These are phyloP conservation scores for Apiotrichum brassicae DNA, from an alignment of 1,284 basidiomycete genomes.

Conservation along the genomic window DNA sequence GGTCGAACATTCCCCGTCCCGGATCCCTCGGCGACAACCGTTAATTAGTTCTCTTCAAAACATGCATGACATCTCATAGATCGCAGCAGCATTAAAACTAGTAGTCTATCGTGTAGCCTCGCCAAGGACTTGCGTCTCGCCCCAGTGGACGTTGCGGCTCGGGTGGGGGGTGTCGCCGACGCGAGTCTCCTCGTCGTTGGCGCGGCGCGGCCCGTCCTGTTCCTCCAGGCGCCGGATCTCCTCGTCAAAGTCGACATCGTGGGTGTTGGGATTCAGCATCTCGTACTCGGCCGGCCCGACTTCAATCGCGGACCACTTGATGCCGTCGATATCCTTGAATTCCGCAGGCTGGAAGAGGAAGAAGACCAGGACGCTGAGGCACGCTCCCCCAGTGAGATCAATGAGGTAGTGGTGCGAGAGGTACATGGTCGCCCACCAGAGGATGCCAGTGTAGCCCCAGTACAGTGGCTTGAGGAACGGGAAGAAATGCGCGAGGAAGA, in stretches of 20 bases:
- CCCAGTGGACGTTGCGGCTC: slow-evolving; percentile 35
- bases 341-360: slow-evolving; percentile 80
- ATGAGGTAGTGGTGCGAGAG: slow-evolving; percentile 96
- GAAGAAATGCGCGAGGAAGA: slow-evolving; percentile 95
- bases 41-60: neutral
- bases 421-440: slow-evolving; percentile 99
- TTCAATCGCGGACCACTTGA: slow-evolving; percentile 36
- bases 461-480: slow-evolving; percentile 59
- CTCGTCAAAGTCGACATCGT: slow-evolving; percentile 41
- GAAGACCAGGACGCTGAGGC: slow-evolving; percentile 79
- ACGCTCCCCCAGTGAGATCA: slow-evolving; percentile 89
- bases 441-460: slow-evolving; percentile 78
- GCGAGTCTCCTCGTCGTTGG: slow-evolving; percentile 24
- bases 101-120: slow-evolving; percentile 9
- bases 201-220: slow-evolving; percentile 4
- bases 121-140: slow-evolving; percentile 41
- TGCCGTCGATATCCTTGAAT: slow-evolving; percentile 58
- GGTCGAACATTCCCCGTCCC: slow-evolving; percentile 23
- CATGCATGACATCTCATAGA: neutral
- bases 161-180: slow-evolving; percentile 4
- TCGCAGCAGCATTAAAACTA: neutral
- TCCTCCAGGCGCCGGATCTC: slow-evolving; percentile 41
- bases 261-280: slow-evolving; percentile 24
- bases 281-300: slow-evolving; percentile 31
- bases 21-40: slow-evolving; percentile 19